Base-by-base conservation (phyloP, 2,329 filamentous ascomycete genomes). In the Volutella citrinella region DNA sequence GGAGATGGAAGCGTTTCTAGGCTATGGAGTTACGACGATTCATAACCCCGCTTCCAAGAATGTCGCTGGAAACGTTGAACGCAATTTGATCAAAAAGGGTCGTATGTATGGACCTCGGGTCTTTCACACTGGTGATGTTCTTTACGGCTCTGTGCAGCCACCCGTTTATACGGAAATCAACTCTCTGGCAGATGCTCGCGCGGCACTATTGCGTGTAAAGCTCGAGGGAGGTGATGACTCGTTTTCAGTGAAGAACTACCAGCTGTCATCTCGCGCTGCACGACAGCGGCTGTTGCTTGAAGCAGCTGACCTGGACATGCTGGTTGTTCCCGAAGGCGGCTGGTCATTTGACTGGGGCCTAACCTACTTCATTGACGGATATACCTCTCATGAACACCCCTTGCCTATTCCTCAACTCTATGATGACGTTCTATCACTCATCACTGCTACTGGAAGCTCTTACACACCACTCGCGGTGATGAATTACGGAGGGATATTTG, bases 281-380 rank as follows among this genome's bases (percentile, higher is more conserved):
- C n/a, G 30, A 11, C 30, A 32, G 12, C 14, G 30, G n/a, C 22
- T 32, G 6, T 13, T 32, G 4, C 16, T 32, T 3, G 30, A 32
- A 9, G 30, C 30, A 11, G 14, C 10, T 10, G 11, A 32, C 10
- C 10, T 24, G 6, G 15, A 19, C 6, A 32, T 32, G 21, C 21
- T 32, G 3, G 22, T 32, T 4, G 21, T 32, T 1, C 30, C 30
- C 4, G 30, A 32, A 18, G 30, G 30, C 7, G 22, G 30, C 5
- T 32, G 30, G 30, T 32, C 30, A n/a, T 25, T 32, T 15, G 30
- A 32, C 16, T 32, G 30, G 30, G 30, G 11, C 4, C 13, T 32
- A 17, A 32, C 30, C 4, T 32, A 32, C n/a, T 19, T 32, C 22
- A 32, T 32, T 7, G 30, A 32, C 17, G 22, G 30, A 5, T 32